Conservation (phyloP, 2,329 filamentous ascomycete genomes). For the Falciphora oryzae region DNA sequence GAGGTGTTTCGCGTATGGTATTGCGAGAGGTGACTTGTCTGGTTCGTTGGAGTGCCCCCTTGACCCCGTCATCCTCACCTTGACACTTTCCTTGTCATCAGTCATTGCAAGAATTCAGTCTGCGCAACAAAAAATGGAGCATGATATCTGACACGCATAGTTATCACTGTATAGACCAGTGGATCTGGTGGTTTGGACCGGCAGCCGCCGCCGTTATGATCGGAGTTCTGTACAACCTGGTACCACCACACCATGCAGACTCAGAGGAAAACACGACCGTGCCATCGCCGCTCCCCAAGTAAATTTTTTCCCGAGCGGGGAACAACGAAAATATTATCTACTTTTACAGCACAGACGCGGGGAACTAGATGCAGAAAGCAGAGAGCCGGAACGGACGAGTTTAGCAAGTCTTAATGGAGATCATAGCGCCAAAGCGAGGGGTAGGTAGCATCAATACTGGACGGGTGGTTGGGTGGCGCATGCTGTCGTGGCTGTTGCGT, state of each 20-base stretch:
- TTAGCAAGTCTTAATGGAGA: neutral
- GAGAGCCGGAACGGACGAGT: neutral
- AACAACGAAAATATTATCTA: neutral
- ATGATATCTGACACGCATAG: too few relatives aligned
- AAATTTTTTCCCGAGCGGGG: neutral
- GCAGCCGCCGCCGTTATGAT: neutral
- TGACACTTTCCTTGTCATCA: too few relatives aligned
- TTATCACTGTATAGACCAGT: neutral
- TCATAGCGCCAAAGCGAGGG: neutral
- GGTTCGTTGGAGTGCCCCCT: neutral
- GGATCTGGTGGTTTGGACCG: neutral
- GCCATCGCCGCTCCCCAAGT: neutral
- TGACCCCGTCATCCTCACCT: neutral
- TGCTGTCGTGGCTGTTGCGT: neutral
- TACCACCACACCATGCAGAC: neutral
- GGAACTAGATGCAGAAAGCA: neutral
- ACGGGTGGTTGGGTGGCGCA: neutral
- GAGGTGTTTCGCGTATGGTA: neutral
- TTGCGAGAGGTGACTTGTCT: neutral
- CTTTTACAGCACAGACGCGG: neutral
- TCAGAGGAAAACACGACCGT: neutral
- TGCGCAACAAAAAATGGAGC: too few relatives aligned
- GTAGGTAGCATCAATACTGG: neutral
- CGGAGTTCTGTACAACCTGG: neutral
- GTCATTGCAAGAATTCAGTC: too few relatives aligned